A percentile compares a stretch with the other conserved stretches of the same genome.
Evolutionary conservation across 345 rosid genomes (phyloP).

Genomic region (Durio zibethinus): DNA sequence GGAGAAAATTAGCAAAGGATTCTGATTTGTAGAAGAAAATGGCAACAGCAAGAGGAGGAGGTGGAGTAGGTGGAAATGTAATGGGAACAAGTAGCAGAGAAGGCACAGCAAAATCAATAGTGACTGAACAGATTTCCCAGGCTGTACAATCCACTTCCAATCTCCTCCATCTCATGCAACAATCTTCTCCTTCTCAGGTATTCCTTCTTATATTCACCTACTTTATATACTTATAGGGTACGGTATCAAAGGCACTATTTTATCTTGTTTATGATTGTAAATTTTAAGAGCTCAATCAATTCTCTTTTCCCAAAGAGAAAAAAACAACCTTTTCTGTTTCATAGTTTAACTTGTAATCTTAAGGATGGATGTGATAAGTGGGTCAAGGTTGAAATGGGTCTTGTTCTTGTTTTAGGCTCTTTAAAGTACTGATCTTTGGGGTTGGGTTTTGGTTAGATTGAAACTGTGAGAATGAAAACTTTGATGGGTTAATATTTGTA

Average conservation of each 20-base stretch:
- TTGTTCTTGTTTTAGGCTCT: background rate
- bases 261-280: background rate
- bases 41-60: slow-evolving; percentile 1
- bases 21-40: slow-evolving; percentile 4
- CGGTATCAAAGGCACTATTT: background rate
- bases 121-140: slow-evolving; percentile 75
- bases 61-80: slow-evolving; percentile 18
- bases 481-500: background rate
- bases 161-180: slow-evolving; percentile 79
- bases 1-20: background rate
- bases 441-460: background rate
- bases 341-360: background rate
- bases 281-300: background rate
- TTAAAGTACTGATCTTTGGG: background rate
- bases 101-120: slow-evolving; percentile 62
- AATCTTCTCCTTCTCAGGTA: slow-evolving; percentile 78
- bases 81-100: slow-evolving; percentile 43
- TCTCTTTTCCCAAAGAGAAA: background rate
- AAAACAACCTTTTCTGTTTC: background rate
- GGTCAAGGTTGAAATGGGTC: background rate
- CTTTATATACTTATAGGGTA: background rate
- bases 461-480: background rate
- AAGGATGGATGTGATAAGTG: background rate
- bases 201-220: too few species aligned
- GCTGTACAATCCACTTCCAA: slow-evolving; percentile 78